Evolutionary conservation across 805 yeast genomes (phyloP), one percentile per base, ranked within the genome.

Genomic region (Candida sanyiensis): DNA sequence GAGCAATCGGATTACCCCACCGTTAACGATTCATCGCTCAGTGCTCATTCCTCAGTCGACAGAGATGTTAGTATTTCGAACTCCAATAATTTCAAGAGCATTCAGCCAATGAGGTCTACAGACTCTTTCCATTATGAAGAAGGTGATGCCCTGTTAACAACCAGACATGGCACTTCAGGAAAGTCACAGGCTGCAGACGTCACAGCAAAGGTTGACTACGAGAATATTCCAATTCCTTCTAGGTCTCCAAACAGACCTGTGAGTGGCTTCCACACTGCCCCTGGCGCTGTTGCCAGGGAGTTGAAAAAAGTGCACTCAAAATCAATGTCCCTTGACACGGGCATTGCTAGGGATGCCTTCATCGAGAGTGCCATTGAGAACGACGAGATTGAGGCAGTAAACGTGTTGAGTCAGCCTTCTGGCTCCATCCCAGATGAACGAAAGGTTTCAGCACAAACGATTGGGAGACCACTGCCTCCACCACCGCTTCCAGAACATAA

Each of bases 161-260:
- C 38, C 6, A 35, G 22, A 6, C 39, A 27, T 16, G 7, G 4
- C 11, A 7, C 15, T 5, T 11, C 26, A 5, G 12, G 11, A n/a
- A 11, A 17, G 11, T n/a, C 17, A 3, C 16, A 26, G 12, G 9
- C 20, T 6, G 26, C 39, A 5, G 43, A 39, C 17, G 7, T 21
- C 2, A 35, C 30, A 6, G 19, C 21, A 15, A 18, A n/a, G 16
- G 35, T 29, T 7, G 31, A 21, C 4, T 31, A 25, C 18, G 43
- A 39, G n/a, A 30, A 35, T 19, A n/a, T 35, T 6, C 43, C 54
- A 2, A 50, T 55, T 31, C 59, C 59, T 11, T 51, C 59, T 11
- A 49, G 59, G 42, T 54, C 59, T 1, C 51, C 52, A 37, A 40
- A 42, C 7, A 54, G 59, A 50, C 59, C 59, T n/a, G 32, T 48